phyloP scores from a whole-genome alignment of 345 rosid genomes.

The Eucalyptus fibrosa region DNA sequence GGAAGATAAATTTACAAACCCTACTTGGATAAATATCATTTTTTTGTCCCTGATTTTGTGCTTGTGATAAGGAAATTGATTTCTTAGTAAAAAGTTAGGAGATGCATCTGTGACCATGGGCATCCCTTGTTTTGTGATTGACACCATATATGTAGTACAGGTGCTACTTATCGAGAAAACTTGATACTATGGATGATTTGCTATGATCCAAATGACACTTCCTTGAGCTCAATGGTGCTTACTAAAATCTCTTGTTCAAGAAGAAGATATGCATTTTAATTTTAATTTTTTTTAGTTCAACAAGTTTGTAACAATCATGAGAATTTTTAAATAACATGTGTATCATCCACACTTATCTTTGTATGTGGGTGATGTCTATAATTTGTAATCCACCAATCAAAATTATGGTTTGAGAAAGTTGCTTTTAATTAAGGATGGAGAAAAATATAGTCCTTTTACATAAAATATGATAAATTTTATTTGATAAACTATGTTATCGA shows the following conservation, averaged over 20 bases:
- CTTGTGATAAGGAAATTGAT: background rate
- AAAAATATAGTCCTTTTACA: too few relatives aligned
- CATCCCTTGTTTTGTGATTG: background rate
- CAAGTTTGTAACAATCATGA: background rate
- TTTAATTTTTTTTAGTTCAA: too few relatives aligned
- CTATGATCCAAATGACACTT: background rate
- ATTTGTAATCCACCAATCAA: too few relatives aligned
- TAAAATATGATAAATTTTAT: too few relatives aligned
- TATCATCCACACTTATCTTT: too few relatives aligned
- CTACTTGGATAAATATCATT: background rate
- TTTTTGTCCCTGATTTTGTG: background rate
- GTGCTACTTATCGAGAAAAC: background rate
- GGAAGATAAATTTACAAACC: too few relatives aligned
- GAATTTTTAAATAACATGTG: accelerated
- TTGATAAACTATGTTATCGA: too few relatives aligned
- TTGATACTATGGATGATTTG: background rate
- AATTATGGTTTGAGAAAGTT: too few relatives aligned
- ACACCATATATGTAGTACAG: background rate
- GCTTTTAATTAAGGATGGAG: too few relatives aligned
- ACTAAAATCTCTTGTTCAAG: background rate
- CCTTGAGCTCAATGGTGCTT: background rate
- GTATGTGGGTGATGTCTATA: too few relatives aligned
- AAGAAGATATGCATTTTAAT: background rate
- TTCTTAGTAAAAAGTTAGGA: background rate
- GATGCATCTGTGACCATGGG: background rate